Percentiles rank a stretch among this genome's conserved stretches.
These are phyloP conservation scores for Penicillium hesseltinei DNA, from an alignment of 2,329 filamentous ascomycete species.

Conservation along the genomic window DNA sequence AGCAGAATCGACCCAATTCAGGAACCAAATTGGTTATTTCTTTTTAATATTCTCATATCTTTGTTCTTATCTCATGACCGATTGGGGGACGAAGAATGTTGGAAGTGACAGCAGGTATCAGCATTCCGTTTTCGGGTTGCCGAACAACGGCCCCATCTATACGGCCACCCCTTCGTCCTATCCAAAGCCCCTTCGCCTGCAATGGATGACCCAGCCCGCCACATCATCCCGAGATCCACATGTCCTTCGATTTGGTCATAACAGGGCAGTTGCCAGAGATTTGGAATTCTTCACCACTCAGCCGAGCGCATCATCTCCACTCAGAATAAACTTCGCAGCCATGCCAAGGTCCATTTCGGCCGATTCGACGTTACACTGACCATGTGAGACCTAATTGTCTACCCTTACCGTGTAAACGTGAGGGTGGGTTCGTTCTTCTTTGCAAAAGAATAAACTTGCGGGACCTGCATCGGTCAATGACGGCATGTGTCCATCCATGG, in stretches of 20 bases:
- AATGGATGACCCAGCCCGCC: conserved; percentile 5
- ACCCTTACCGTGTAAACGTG: conserved; percentile 6
- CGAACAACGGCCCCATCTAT: conserved; percentile 13
- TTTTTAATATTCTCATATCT: background rate
- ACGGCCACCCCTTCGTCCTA: background rate
- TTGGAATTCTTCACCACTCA: conserved; percentile 12
- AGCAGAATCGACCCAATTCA: background rate
- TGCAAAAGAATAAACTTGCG: conserved; percentile 3
- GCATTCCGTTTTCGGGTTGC: conserved; percentile 24
- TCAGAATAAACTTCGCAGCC: conserved; percentile 6
- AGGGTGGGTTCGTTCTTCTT: conserved; percentile 16
- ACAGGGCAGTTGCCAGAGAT: conserved; percentile 7
- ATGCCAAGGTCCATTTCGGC: background rate
- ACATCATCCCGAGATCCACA: conserved; percentile 8
- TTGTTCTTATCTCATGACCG: background rate
- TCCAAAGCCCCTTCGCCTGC: background rate
- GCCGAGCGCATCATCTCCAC: conserved; percentile 11
- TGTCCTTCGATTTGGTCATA: background rate
- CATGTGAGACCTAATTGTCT: conserved; percentile 9
- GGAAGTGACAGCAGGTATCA: conserved; percentile 8
- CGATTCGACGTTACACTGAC: conserved; percentile 24
- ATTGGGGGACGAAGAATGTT: background rate
- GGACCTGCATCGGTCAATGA: conserved; percentile 23
- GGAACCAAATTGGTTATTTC: background rate
- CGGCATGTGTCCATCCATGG: conserved; percentile 20